Base-by-base conservation (phyloP, 345 rosid species). In the Alliaria petiolata region DNA sequence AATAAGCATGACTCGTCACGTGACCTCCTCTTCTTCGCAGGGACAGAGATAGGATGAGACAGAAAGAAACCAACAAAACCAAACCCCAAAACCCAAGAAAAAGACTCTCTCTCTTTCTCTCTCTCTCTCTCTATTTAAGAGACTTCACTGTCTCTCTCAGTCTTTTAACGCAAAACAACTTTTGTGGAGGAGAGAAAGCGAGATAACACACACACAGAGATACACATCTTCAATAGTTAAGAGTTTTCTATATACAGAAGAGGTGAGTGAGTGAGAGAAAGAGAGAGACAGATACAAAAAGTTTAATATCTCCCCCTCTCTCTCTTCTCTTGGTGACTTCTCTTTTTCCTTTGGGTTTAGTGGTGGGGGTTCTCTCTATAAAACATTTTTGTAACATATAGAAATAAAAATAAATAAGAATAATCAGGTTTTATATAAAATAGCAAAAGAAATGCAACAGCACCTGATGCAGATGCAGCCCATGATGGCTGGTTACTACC, bases 381-480 rank as follows among this genome's bases (percentile, higher is more conserved):
- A 15, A 25, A 52, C 40, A 55, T 36, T 12, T 75, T 1, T 43
- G 17, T 49, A 28, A 11, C 44, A 30, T 28, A 53, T 36, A 58
- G 16, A 51, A 8, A 31, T 17, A 65, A 36, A 67, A 49, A 39
- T 40, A 65, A 54, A 61, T 40, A 39, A 65, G 45, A 40, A 51
- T 67, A 51, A 67, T 60, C 35, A 67, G 78, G 51, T 55, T 69
- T 69, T 69, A 69, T 71, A 66, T 79, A 83, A 72, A 83, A 83
- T 85, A 70, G 69, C 77, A 78, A 76, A 81, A 85, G 77, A 85
- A 73, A 86, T 89, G 91, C 97, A 95, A 83, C 99, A 95, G 98
- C 99, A 91, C 96, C 99, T 91, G 95, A 89, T 89, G 93, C 98
- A 95, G 93, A 89, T 88, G 97, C 99, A 95, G 93, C 99, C 97